phyloP scores from a whole-genome alignment of 306 rosid genomes.

The Mimosa pudica region DNA sequence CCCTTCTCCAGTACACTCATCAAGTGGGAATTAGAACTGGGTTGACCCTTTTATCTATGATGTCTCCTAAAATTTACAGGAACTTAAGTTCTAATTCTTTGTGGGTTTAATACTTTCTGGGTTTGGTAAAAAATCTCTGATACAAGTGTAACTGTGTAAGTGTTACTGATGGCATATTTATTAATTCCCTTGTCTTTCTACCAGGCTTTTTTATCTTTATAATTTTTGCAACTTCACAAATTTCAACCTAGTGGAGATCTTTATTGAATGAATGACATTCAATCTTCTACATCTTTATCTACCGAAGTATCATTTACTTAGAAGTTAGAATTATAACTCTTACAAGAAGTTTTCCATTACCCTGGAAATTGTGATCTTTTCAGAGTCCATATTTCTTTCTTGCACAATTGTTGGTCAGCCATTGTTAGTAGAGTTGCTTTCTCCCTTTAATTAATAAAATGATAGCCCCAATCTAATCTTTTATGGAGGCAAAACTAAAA shows the following conservation, averaged over 20 bases:
- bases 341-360: neutral
- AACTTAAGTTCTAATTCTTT: constrained; percentile 82
- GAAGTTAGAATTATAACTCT: constrained; percentile 8
- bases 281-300: neutral
- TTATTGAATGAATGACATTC: constrained; percentile 21
- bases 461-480: constrained; percentile 12
- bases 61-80: constrained; percentile 47
- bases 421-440: neutral
- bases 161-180: constrained; percentile 11
- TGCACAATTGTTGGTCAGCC: constrained; percentile 5
- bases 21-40: too few species aligned
- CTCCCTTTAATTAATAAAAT: neutral
- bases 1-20: too few species aligned
- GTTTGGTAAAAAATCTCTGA: constrained; percentile 68
- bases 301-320: constrained; percentile 16
- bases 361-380: constrained; percentile 4
- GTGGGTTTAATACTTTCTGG: constrained; percentile 73
- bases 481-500: neutral
- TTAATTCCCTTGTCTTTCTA: neutral
- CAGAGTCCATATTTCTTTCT: neutral
- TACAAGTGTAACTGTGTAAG: constrained; percentile 92
- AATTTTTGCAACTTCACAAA: constrained; percentile 27
- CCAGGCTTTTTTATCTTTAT: neutral
- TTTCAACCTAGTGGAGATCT: neutral
- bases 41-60: neutral